A percentile compares a stretch with the other conserved stretches of the same genome.
Evolutionary conservation across 345 rosid genomes (phyloP).

Genomic region (Hibiscus syriacus): DNA sequence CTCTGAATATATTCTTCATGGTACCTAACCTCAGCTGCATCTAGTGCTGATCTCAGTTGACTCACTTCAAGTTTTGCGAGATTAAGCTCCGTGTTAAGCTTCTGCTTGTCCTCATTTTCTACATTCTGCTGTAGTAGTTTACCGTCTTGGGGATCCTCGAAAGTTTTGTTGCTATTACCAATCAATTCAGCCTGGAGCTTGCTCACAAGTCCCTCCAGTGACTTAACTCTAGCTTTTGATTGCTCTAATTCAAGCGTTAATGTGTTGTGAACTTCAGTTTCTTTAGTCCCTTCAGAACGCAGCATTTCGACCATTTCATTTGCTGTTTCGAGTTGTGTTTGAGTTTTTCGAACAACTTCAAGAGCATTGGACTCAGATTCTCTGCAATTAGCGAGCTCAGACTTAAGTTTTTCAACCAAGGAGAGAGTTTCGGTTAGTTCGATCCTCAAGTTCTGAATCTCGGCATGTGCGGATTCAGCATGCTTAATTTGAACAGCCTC

Average conservation of each 20-base stretch:
- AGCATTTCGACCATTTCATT: slow-evolving; percentile 54
- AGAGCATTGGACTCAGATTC: slow-evolving; percentile 72
- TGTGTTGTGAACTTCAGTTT: slow-evolving; percentile 52
- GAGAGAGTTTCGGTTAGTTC: slow-evolving; percentile 63
- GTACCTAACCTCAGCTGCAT: slow-evolving; percentile 70
- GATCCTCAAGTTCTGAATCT: slow-evolving; percentile 49
- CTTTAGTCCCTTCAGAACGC: slow-evolving; percentile 50
- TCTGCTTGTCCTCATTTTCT: slow-evolving; percentile 24
- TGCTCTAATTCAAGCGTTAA: slow-evolving; percentile 55
- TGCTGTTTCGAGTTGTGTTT: slow-evolving; percentile 57
- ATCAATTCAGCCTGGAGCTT: slow-evolving; percentile 39
- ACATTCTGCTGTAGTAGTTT: slow-evolving; percentile 18
- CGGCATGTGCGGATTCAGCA: slow-evolving; percentile 49
- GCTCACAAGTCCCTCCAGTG: slow-evolving; percentile 59
- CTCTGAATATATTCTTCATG: slow-evolving; percentile 86
- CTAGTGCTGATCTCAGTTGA: slow-evolving; percentile 64
- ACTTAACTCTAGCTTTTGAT: slow-evolving; percentile 48
- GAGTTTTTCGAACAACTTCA: slow-evolving; percentile 46
- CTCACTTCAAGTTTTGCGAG: slow-evolving; percentile 43
- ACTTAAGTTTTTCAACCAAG: slow-evolving; percentile 59
- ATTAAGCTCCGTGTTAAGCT: slow-evolving; percentile 54
- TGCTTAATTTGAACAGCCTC: slow-evolving; percentile 53
- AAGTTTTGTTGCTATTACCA: slow-evolving; percentile 4
- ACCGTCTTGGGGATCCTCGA: slow-evolving; percentile 1
- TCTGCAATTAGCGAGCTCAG: slow-evolving; percentile 51